A percentile compares a stretch with the other conserved stretches of the same genome.
These are phyloP conservation scores for Akebia trifoliata DNA, from an alignment of 164 flowering plant genomes.

Conservation along the genomic window DNA sequence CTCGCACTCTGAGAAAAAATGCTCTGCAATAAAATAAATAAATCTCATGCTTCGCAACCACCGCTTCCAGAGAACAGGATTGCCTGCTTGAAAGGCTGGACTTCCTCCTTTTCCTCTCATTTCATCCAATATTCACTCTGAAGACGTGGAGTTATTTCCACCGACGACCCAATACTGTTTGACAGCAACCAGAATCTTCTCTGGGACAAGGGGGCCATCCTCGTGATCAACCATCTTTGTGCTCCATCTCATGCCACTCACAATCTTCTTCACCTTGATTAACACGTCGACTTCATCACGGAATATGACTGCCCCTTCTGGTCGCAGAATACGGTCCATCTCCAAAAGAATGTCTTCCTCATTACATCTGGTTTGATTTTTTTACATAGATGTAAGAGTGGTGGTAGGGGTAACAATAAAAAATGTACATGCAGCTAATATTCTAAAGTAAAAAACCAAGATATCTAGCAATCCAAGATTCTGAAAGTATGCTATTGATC, in stretches of 20 bases:
- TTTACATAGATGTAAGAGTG: background rate
- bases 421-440: too few relatives aligned
- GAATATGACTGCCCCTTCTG: conserved; percentile 88
- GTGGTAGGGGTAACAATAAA: too few relatives aligned
- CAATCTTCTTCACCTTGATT: conserved; percentile 60
- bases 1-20: background rate
- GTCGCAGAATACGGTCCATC: conserved; percentile 89
- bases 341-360: conserved; percentile 76
- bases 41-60: background rate
- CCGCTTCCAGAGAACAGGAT: background rate
- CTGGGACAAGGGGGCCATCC: conserved; percentile 83
- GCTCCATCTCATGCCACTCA: conserved; percentile 75
- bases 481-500: too few relatives aligned
- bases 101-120: background rate
- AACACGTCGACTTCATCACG: conserved; percentile 77
- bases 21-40: background rate
- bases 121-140: conserved; percentile 25
- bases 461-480: too few relatives aligned
- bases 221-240: conserved; percentile 82
- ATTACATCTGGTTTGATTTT: conserved; percentile 43
- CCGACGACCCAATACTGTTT: conserved; percentile 72
- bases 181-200: conserved; percentile 73
- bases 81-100: conserved; percentile 2
- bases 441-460: too few relatives aligned
- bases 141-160: conserved; percentile 42